These are phyloP conservation scores for Epithele typhae DNA, from an alignment of 768 basidiomycete species.

Conservation along the genomic window DNA sequence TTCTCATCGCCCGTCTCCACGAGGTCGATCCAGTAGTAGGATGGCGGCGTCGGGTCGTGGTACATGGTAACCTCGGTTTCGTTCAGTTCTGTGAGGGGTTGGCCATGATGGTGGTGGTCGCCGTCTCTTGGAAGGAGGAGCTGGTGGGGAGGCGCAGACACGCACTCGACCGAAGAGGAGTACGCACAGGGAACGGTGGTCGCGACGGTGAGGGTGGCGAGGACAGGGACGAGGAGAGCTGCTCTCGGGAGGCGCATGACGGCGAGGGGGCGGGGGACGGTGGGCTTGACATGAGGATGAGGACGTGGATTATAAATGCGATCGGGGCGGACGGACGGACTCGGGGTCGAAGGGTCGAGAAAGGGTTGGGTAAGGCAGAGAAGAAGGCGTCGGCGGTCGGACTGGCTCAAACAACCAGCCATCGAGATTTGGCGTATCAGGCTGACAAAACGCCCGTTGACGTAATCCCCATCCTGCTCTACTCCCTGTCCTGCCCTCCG, in stretches of 20 bases:
- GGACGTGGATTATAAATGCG: constrained; percentile 2
- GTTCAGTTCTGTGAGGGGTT: constrained; percentile 61
- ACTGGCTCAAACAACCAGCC: no score
- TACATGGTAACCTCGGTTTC: constrained; percentile 66
- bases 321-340: constrained; percentile 11
- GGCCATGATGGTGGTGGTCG: constrained; percentile 39
- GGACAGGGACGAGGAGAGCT: constrained; percentile 23
- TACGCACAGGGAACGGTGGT: constrained; percentile 1
- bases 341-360: constrained; percentile 20
- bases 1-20: constrained; percentile 43
- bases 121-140: constrained; percentile 20
- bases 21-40: constrained; percentile 81
- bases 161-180: constrained; percentile 3
- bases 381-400: neutral
- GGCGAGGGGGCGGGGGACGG: constrained; percentile 20
- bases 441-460: constrained; percentile 10
- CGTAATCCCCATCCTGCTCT: neutral
- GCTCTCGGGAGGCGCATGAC: constrained; percentile 23
- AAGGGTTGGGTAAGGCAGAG: constrained; percentile 12
- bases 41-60: constrained; percentile 70
- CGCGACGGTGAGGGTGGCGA: constrained; percentile 14
- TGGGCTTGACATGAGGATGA: constrained; percentile 11
- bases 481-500: no score
- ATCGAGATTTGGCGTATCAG: neutral
- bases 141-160: constrained; percentile 5